A percentile compares a stretch with the other conserved stretches of the same genome.
phyloP scores from a whole-genome alignment of 768 basidiomycete genomes.

The Leccinum olivaceopallidum region DNA sequence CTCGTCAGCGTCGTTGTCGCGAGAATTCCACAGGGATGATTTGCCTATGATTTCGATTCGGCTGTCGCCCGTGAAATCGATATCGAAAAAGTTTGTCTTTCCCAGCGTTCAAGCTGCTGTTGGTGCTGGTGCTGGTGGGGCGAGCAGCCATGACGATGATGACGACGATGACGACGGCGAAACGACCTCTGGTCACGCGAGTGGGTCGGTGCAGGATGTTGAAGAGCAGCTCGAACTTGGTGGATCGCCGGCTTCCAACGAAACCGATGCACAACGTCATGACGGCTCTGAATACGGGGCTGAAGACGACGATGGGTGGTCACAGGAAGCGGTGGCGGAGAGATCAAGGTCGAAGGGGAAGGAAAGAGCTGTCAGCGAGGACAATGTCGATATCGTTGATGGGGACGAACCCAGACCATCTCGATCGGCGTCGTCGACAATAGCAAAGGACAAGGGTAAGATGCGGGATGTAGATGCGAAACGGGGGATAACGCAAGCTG shows the following conservation, averaged over 20 bases:
- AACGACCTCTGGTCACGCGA: not conserved
- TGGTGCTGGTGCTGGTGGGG: not conserved
- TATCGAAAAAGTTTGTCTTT: constrained; percentile 55
- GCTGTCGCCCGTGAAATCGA: constrained; percentile 45
- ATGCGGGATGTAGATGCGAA: constrained; percentile 17
- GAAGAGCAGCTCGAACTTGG: not conserved
- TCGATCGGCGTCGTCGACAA: constrained; percentile 3
- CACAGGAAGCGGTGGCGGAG: constrained; percentile 20
- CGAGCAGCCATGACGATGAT: not conserved
- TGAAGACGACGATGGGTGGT: constrained; percentile 27
- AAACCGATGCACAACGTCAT: not conserved
- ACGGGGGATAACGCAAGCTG: constrained; percentile 10
- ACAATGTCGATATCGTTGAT: constrained; percentile 3
- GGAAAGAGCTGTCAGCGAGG: constrained; percentile 23
- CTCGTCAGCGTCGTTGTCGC: not conserved
- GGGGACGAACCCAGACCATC: constrained; percentile 9
- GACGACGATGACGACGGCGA: constrained; percentile 5
- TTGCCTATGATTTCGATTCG: constrained; percentile 44
- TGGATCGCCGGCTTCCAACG: constrained; percentile 5
- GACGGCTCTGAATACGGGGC: constrained; percentile 13
- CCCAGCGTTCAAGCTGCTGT: constrained; percentile 28
- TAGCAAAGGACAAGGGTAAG: constrained; percentile 23
- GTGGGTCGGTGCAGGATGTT: not conserved
- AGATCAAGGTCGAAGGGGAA: constrained; percentile 27
- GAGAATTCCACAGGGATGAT: constrained; percentile 24